These are phyloP conservation scores for Scheffersomyces lignosus DNA, from an alignment of 805 yeast genomes.

Conservation along the genomic window DNA sequence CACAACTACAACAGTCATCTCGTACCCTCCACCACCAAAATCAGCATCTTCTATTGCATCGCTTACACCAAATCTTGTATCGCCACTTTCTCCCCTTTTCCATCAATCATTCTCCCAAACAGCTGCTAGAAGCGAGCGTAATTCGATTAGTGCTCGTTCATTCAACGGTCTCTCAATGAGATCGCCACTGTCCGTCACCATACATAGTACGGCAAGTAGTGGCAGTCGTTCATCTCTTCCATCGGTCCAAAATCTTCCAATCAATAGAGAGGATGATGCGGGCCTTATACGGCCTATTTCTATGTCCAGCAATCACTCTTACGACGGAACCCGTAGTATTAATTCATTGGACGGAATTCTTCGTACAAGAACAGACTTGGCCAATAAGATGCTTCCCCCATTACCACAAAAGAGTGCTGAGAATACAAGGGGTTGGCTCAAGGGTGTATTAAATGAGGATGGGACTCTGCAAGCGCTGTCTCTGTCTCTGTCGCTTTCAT, in stretches of 20 bases:
- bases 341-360: background rate
- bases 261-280: background rate
- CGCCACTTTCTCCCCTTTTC: slow-evolving; percentile 42
- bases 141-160: background rate
- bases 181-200: background rate
- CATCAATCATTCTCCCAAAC: slow-evolving; percentile 35
- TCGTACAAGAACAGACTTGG: background rate
- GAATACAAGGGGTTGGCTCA: slow-evolving; percentile 24
- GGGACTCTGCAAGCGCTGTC: background rate
- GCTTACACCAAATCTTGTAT: slow-evolving; percentile 30
- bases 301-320: background rate
- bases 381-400: background rate
- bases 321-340: background rate
- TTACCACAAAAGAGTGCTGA: slow-evolving; percentile 1
- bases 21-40: slow-evolving; percentile 11
- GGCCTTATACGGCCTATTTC: background rate
- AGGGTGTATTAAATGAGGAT: slow-evolving; percentile 28
- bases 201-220: background rate
- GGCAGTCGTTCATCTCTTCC: background rate
- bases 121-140: slow-evolving; percentile 1
- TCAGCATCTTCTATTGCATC: slow-evolving; percentile 14
- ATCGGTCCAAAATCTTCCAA: background rate
- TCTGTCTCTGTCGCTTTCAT: background rate
- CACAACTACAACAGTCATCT: background rate
- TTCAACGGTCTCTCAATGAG: background rate